Base-by-base conservation (phyloP, 2,329 filamentous ascomycete genomes). In the Stagonosporopsis chrysanthemi region DNA sequence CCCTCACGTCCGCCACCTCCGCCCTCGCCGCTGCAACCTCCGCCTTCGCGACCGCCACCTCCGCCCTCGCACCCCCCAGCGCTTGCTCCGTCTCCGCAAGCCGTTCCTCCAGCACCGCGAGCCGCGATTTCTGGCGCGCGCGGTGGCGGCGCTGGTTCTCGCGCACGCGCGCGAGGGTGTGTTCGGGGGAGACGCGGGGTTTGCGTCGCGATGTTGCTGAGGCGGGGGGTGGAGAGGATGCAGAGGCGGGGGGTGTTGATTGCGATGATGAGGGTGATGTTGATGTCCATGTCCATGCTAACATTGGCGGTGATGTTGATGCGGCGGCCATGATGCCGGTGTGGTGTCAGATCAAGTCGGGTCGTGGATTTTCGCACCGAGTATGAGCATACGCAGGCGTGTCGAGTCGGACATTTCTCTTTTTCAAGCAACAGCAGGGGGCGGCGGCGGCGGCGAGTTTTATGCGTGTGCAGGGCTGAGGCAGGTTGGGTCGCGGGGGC, bases 121-220 rank as follows among this genome's bases (percentile, higher is more conserved):
- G 75, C 35, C 76, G 73, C 35, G 75, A 72, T 43, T 77, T 79
- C 39, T 77, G 74, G 28, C 78, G 72, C 8, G 80, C 80, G 4
- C 82, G 79, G 62, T 84, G 81, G 23, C 81, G 77, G 36, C 82
- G 78, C 64, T 84, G 81, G 60, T 84, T 84, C 42, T 84, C 78
- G n/a, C 81, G 80, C 15, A 82, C 77, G 7, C 82, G 76, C 48
- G 66, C 69, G 22, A 78, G 60, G 0, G 76, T 72, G 61, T 78
- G 73, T 43, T 73, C 71, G 41, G 75, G 67, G 23, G 71, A 67
- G 8, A 75, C 72, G 24, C 68, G 67, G 23, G 57, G 46, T 52
- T 58, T 66, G 44, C 64, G 61, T 4, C 48, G 57, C 8, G 52
- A 17, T n/a, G 60, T 48, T 29, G 22, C 9, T 17, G 36, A 23